Conservation (phyloP, 2,329 filamentous ascomycete genomes). For the Hypoxylon sp. region DNA sequence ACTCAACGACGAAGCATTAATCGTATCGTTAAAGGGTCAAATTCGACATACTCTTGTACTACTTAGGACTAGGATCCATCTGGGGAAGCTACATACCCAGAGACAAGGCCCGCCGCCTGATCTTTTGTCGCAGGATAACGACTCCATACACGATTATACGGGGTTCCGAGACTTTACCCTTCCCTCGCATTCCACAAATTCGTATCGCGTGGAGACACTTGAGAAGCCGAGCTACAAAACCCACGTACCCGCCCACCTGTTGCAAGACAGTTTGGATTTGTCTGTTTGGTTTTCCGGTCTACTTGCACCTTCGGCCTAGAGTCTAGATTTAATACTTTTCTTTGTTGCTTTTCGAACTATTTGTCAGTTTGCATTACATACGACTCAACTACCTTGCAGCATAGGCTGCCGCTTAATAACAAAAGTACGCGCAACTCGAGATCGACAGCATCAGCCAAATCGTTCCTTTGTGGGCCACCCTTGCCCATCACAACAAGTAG, state of each 20-base stretch:
- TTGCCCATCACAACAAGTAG: conserved; percentile 34
- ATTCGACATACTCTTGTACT: conserved; percentile 15
- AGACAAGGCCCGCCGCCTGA: conserved; percentile 39
- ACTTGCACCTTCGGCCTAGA: conserved; percentile 35
- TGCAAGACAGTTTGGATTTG: conserved; percentile 39
- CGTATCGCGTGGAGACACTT: conserved; percentile 51
- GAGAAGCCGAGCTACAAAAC: conserved; percentile 52
- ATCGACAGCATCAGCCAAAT: conserved; percentile 33
- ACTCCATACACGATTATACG: conserved; percentile 45
- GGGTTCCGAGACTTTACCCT: conserved; percentile 48
- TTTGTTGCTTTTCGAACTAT: conserved; percentile 25
- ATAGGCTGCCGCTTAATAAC: conserved; percentile 31
- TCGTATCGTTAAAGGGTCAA: conserved; percentile 15
- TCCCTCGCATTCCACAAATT: conserved; percentile 52
- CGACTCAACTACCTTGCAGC: conserved; percentile 8
- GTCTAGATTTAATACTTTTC: conserved; percentile 32
- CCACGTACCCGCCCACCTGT: conserved; percentile 48
- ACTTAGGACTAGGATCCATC: conserved; percentile 17
- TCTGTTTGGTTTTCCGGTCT: conserved; percentile 35
- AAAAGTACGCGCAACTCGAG: conserved; percentile 24
- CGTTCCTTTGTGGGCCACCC: conserved; percentile 41
- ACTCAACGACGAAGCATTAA: conserved; percentile 5
- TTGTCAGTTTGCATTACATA: conserved; percentile 24
- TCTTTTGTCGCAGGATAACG: conserved; percentile 46
- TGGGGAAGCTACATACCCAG: conserved; percentile 21